A percentile compares a stretch with the other conserved stretches of the same genome.
These are phyloP conservation scores for Aureobasidium mangrovei DNA, from an alignment of 2,329 filamentous ascomycete genomes.

Conservation along the genomic window DNA sequence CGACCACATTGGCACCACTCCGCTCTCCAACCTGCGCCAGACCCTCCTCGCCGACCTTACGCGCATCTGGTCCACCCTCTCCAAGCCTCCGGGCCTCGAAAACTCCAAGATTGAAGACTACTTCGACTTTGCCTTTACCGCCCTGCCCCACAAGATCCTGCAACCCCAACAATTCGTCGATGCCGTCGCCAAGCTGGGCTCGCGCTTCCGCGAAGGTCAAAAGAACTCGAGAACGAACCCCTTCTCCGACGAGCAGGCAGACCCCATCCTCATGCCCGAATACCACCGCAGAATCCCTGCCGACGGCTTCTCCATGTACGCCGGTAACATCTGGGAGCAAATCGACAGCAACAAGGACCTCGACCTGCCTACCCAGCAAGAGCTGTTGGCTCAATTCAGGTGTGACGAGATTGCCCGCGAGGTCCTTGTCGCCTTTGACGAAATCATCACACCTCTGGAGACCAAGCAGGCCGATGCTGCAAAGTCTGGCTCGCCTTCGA, in stretches of 20 bases:
- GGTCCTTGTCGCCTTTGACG: slow-evolving; percentile 75
- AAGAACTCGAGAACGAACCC: slow-evolving; percentile 43
- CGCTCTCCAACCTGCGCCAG: slow-evolving; percentile 78
- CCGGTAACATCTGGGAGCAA: slow-evolving; percentile 92
- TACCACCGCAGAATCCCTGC: slow-evolving; percentile 95
- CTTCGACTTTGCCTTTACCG: slow-evolving; percentile 96
- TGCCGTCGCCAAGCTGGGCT: slow-evolving; percentile 71
- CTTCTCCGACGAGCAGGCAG: slow-evolving; percentile 62
- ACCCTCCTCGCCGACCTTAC: slow-evolving; percentile 84
- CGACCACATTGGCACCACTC: slow-evolving; percentile 88
- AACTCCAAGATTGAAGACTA: slow-evolving; percentile 88
- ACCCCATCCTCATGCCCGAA: slow-evolving; percentile 80
- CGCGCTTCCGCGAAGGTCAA: slow-evolving; percentile 66
- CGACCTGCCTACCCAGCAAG: slow-evolving; percentile 92
- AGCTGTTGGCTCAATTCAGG: slow-evolving; percentile 90
- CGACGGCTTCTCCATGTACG: slow-evolving; percentile 92
- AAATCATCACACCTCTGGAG: slow-evolving; percentile 72
- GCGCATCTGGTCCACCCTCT: slow-evolving; percentile 86
- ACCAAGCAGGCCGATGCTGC: slow-evolving; percentile 70
- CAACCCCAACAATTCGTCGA: slow-evolving; percentile 83
- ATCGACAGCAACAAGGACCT: slow-evolving; percentile 98
- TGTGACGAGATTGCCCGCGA: slow-evolving; percentile 95
- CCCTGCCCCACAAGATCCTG: slow-evolving; percentile 91
- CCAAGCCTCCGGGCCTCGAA: slow-evolving; percentile 83
- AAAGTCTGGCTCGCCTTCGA: slow-evolving; percentile 60